A percentile compares a stretch with the other conserved stretches of the same genome.
phyloP scores from a whole-genome alignment of 345 rosid species.

The Acer saccharum region DNA sequence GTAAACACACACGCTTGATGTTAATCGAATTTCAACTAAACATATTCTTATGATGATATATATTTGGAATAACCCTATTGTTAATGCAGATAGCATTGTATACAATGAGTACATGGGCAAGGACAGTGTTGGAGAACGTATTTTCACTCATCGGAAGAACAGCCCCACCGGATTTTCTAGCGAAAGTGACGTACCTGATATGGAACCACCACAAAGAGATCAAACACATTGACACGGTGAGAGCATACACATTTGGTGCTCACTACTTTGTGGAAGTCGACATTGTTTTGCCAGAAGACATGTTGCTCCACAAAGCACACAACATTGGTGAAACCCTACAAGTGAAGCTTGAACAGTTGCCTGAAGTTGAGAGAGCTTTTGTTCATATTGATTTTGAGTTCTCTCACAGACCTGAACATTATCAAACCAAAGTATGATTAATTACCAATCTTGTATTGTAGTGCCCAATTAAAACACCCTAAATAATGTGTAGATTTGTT shows the following conservation, averaged over 20 bases:
- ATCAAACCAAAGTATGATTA: conserved; percentile 36
- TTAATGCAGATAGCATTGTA: conserved; percentile 72
- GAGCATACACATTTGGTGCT: conserved; percentile 80
- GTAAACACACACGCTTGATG: neutral
- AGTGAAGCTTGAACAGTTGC: conserved; percentile 79
- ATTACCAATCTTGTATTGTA: too few relatives aligned
- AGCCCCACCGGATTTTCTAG: conserved; percentile 80
- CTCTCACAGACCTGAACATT: conserved; percentile 75
- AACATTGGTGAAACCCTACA: conserved; percentile 84
- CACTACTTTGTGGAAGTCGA: conserved; percentile 88
- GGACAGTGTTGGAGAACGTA: conserved; percentile 74
- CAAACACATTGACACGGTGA: conserved; percentile 74
- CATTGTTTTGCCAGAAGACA: conserved; percentile 73
- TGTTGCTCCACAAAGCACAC: conserved; percentile 67
- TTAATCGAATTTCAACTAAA: neutral
- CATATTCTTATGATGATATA: neutral
- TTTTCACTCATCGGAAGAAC: conserved; percentile 65
- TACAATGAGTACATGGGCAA: conserved; percentile 75
- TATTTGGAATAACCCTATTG: neutral
- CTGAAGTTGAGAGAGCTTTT: conserved; percentile 85
- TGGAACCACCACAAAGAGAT: conserved; percentile 88
- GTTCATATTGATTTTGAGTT: conserved; percentile 88
- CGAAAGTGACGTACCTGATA: conserved; percentile 71
- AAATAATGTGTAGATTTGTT: neutral
- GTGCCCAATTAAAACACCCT: neutral